A percentile compares a stretch with the other conserved stretches of the same genome.
These are phyloP conservation scores for Cydonia oblonga DNA, from an alignment of 331 rosid species.

Conservation along the genomic window DNA sequence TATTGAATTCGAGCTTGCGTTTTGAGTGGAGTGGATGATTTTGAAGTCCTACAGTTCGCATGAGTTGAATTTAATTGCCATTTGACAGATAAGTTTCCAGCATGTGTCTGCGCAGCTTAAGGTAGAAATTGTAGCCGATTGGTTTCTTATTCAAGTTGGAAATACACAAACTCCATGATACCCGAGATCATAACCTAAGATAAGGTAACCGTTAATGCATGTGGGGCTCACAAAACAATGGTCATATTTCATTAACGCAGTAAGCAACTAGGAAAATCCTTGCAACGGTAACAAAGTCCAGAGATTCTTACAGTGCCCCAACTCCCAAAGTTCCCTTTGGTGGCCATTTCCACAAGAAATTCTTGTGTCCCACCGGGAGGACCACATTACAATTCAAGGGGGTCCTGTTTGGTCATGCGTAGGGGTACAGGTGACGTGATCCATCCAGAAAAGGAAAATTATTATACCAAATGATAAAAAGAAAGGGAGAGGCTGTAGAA, in stretches of 20 bases:
- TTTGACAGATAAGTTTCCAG: neutral
- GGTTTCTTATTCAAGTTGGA: neutral
- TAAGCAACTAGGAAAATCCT: neutral
- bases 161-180: neutral
- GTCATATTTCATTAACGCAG: neutral
- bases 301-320: too few species aligned
- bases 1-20: neutral
- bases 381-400: too few species aligned
- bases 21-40: slow-evolving; percentile 1
- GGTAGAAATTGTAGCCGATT: neutral
- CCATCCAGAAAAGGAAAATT: too few species aligned
- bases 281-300: too few species aligned
- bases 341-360: too few species aligned
- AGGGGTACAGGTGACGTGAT: too few species aligned
- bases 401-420: too few species aligned
- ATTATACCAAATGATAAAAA: too few species aligned
- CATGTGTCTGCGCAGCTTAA: neutral
- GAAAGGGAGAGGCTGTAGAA: neutral
- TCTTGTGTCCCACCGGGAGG: too few species aligned
- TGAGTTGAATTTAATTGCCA: neutral
- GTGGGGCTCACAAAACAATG: neutral
- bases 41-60: neutral
- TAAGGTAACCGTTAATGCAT: neutral
- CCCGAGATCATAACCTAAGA: neutral
- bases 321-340: too few species aligned